Evolutionary conservation across 495 filamentous ascomycete genomes (phyloP).

Genomic region (Annulohypoxylon stygium): DNA sequence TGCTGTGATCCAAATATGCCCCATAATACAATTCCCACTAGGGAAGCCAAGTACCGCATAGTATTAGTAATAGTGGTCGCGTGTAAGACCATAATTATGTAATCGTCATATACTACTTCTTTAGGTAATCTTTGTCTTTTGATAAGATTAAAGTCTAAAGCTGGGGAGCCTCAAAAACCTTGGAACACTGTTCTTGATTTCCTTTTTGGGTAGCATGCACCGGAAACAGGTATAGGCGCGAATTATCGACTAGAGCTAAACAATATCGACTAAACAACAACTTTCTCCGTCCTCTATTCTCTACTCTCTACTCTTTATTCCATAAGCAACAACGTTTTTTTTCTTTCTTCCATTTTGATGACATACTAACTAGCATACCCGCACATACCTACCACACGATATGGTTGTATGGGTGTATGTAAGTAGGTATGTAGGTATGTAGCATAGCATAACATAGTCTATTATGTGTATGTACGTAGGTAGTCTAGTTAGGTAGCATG

Average conservation of each 20-base stretch:
- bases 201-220: neutral
- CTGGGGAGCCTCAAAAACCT: conserved; percentile 6
- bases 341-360: neutral
- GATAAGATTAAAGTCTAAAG: conserved; percentile 11
- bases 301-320: neutral
- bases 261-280: neutral
- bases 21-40: neutral
- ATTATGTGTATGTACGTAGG: neutral
- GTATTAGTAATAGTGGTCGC: conserved; percentile 4
- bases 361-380: neutral
- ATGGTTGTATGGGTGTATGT: neutral
- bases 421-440: neutral
- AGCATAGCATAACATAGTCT: too few relatives aligned
- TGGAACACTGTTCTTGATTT: neutral
- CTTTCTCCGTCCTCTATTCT: neutral
- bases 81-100: conserved; percentile 9
- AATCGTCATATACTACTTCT: conserved; percentile 4
- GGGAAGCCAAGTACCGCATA: neutral
- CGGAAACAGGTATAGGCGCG: neutral
- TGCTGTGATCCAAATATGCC: neutral
- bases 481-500: conserved; percentile 2
- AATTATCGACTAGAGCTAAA: neutral
- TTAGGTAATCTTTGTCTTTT: conserved; percentile 16
- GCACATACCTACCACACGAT: neutral
- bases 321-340: neutral